Evolutionary conservation across 2,329 filamentous ascomycete genomes (phyloP).

Genomic region (Neodidymelliopsis sp.): DNA sequence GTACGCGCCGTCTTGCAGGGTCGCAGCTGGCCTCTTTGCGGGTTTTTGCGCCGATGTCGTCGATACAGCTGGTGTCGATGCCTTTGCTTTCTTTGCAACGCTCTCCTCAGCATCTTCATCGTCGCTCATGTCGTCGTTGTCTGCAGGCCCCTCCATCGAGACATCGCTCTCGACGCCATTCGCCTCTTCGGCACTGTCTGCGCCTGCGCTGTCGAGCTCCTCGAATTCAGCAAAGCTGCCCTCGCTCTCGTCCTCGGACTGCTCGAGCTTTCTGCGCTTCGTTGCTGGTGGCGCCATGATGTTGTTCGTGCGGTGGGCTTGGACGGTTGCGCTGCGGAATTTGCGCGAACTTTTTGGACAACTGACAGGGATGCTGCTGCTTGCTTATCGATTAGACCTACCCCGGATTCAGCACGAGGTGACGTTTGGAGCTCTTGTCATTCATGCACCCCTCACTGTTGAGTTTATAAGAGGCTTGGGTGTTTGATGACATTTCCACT

Average conservation of each 20-base stretch:
- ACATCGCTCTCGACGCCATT: slow-evolving; percentile 24
- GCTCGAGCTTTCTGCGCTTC: slow-evolving; percentile 59
- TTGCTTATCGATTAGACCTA: slow-evolving; percentile 30
- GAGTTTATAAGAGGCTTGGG: not conserved
- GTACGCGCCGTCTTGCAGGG: slow-evolving; percentile 51
- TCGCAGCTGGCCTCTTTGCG: slow-evolving; percentile 33
- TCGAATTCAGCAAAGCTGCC: slow-evolving; percentile 35
- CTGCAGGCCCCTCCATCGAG: slow-evolving; percentile 26
- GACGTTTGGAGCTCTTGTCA: slow-evolving; percentile 12
- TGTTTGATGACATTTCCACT: not conserved
- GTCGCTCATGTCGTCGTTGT: slow-evolving; percentile 16
- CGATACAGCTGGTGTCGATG: slow-evolving; percentile 1
- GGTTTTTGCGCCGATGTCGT: slow-evolving; percentile 20
- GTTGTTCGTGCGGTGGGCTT: slow-evolving; percentile 13
- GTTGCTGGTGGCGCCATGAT: slow-evolving; percentile 48
- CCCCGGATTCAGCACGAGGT: slow-evolving; percentile 11
- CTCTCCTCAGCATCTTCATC: slow-evolving; percentile 30
- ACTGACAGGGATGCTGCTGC: slow-evolving; percentile 1
- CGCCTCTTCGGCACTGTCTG: slow-evolving; percentile 18
- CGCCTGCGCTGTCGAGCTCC: slow-evolving; percentile 23
- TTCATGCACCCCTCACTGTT: slow-evolving; percentile 18
- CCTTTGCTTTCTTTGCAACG: slow-evolving; percentile 17
- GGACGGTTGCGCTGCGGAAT: slow-evolving; percentile 24
- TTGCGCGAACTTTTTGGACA: slow-evolving; percentile 29
- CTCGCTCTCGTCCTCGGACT: slow-evolving; percentile 43